Conservation (phyloP, 768 basidiomycete genomes). For the Tricholoma sp. region DNA sequence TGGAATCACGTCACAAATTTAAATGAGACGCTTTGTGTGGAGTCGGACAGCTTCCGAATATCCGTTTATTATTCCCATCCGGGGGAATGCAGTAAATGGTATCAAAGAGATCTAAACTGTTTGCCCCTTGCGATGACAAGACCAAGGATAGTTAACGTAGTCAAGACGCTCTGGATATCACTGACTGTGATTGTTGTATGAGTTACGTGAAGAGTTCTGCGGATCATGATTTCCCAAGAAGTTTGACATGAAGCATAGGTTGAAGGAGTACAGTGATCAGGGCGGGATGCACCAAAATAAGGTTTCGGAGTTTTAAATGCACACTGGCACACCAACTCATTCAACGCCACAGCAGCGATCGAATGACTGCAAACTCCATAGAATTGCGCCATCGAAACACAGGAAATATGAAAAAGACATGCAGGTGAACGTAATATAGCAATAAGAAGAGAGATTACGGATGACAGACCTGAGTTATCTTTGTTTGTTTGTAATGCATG, state of each 20-base stretch:
- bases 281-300: slow-evolving; percentile 10
- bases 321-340: not conserved
- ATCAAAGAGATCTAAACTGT: not conserved
- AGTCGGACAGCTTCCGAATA: not conserved
- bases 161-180: too few relatives aligned
- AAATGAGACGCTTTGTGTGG: not conserved
- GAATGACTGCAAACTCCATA: not conserved
- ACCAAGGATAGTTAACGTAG: too few relatives aligned
- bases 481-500: slow-evolving; percentile 35
- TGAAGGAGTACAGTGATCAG: not conserved
- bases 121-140: not conserved
- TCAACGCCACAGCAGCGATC: slow-evolving; percentile 7
- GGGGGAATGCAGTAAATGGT: not conserved
- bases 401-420: too few relatives aligned
- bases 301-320: slow-evolving; percentile 24
- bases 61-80: not conserved
- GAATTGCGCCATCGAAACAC: not conserved
- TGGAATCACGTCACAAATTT: not conserved
- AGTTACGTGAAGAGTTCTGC: too few relatives aligned
- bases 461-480: slow-evolving; percentile 5
- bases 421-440: not conserved
- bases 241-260: not conserved
- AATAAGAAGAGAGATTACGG: not conserved
- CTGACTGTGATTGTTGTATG: too few relatives aligned
- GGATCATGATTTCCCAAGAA: not conserved